These are phyloP conservation scores for Candida pseudocylindracea DNA, from an alignment of 1,139 yeast species.

Conservation along the genomic window DNA sequence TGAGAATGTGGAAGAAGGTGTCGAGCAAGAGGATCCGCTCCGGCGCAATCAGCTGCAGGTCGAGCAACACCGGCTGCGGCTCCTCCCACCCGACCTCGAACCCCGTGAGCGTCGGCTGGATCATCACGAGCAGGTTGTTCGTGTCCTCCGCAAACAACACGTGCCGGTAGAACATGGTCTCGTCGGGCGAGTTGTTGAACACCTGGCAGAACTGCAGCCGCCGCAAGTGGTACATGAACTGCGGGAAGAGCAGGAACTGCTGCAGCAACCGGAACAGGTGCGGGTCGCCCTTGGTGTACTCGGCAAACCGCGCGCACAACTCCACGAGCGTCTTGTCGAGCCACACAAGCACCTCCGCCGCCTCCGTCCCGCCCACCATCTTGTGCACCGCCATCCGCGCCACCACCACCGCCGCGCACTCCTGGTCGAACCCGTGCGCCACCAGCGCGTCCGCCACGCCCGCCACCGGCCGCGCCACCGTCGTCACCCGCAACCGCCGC, in stretches of 20 bases:
- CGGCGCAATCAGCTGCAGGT: constrained; percentile 79
- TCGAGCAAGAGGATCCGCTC: constrained; percentile 76
- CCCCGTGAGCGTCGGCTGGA: constrained; percentile 85
- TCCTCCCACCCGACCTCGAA: constrained; percentile 50
- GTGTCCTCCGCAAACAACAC: constrained; percentile 81
- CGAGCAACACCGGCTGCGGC: constrained; percentile 86
- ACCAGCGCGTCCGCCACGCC: constrained; percentile 18
- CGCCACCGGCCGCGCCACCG: constrained; percentile 11
- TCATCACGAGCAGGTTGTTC: constrained; percentile 86
- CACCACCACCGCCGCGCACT: constrained; percentile 94
- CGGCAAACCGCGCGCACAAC: constrained; percentile 28
- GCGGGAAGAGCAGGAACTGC: constrained; percentile 48
- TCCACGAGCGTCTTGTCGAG: constrained; percentile 26
- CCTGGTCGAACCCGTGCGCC: constrained; percentile 79
- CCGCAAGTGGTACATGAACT: constrained; percentile 86
- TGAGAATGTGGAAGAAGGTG: constrained; percentile 89
- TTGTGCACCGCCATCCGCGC: constrained; percentile 84
- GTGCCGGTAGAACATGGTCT: constrained; percentile 93
- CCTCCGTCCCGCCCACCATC: constrained; percentile 41
- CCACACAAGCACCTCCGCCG: constrained; percentile 29
- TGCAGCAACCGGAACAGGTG: constrained; percentile 24
- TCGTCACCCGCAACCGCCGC: constrained; percentile 78
- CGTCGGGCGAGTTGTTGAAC: constrained; percentile 96
- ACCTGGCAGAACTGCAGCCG: constrained; percentile 93
- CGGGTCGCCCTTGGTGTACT: constrained; percentile 23